These are phyloP conservation scores for Cylindrodendrum hubeiense DNA, from an alignment of 2,329 filamentous ascomycete species.

Conservation along the genomic window DNA sequence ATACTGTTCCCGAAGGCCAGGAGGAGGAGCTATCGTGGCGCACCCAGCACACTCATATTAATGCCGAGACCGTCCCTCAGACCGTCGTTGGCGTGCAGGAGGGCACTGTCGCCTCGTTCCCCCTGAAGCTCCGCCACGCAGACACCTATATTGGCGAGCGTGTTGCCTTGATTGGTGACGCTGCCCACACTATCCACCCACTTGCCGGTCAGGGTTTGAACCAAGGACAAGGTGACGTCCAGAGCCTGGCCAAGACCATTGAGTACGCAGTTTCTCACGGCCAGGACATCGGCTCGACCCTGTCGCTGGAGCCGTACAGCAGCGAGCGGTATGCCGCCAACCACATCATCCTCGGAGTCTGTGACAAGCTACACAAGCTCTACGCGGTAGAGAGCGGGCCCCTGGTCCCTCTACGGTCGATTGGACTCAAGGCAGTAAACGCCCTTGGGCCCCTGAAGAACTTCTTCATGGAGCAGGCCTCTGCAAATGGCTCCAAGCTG, in stretches of 20 bases:
- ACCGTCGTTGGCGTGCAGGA: slow-evolving; percentile 78
- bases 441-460: slow-evolving; percentile 80
- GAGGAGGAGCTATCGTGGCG: slow-evolving; percentile 89
- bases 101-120: slow-evolving; percentile 88
- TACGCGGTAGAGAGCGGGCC: slow-evolving; percentile 87
- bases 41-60: slow-evolving; percentile 74
- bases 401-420: slow-evolving; percentile 81
- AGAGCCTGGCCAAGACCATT: slow-evolving; percentile 81
- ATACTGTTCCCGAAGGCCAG: slow-evolving; percentile 70
- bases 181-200: slow-evolving; percentile 94
- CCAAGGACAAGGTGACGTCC: slow-evolving; percentile 89
- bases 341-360: slow-evolving; percentile 81
- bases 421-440: slow-evolving; percentile 83
- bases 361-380: slow-evolving; percentile 92
- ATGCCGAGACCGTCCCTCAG: slow-evolving; percentile 71
- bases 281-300: slow-evolving; percentile 84
- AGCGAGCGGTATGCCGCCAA: slow-evolving; percentile 86
- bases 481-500: slow-evolving; percentile 65
- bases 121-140: slow-evolving; percentile 91
- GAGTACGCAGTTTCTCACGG: slow-evolving; percentile 83
- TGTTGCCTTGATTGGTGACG: slow-evolving; percentile 92
- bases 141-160: slow-evolving; percentile 92
- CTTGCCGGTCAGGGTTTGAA: slow-evolving; percentile 96
- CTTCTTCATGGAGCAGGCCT: slow-evolving; percentile 84
- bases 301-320: slow-evolving; percentile 86